Conservation (phyloP, 306 rosid species). For the Prunus persica region DNA sequence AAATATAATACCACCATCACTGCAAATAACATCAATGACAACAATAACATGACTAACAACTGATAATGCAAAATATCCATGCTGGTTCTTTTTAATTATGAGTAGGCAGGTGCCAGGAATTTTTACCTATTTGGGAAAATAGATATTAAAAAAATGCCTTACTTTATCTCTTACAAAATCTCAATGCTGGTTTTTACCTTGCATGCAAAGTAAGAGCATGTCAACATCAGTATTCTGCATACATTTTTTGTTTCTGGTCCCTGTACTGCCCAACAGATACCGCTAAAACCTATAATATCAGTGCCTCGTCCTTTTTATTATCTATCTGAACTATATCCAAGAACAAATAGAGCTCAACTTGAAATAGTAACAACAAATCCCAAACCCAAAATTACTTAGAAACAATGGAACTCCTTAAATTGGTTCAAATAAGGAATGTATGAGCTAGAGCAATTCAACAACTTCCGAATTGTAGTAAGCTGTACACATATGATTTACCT, state of each 20-base stretch:
- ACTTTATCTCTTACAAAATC: not conserved
- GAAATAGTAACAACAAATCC: not conserved
- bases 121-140: not conserved
- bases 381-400: not conserved
- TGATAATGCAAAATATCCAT: not conserved
- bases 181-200: not conserved
- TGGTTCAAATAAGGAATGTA: not conserved
- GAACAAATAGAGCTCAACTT: not conserved
- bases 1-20: not conserved
- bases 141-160: too few relatives aligned
- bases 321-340: not conserved
- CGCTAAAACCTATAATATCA: not conserved
- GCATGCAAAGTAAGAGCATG: not conserved
- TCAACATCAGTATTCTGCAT: not conserved
- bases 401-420: not conserved
- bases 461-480: not conserved
- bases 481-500: slow-evolving; percentile 45
- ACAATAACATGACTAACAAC: not conserved
- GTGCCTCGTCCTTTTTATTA: not conserved
- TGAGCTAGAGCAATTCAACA: not conserved
- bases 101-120: not conserved
- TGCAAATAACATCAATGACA: slow-evolving; percentile 1
- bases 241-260: not conserved
- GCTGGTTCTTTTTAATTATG: not conserved
- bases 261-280: not conserved